Evolutionary conservation across 2,329 filamentous ascomycete genomes (phyloP).

Genomic region (Penicillium sp.): DNA sequence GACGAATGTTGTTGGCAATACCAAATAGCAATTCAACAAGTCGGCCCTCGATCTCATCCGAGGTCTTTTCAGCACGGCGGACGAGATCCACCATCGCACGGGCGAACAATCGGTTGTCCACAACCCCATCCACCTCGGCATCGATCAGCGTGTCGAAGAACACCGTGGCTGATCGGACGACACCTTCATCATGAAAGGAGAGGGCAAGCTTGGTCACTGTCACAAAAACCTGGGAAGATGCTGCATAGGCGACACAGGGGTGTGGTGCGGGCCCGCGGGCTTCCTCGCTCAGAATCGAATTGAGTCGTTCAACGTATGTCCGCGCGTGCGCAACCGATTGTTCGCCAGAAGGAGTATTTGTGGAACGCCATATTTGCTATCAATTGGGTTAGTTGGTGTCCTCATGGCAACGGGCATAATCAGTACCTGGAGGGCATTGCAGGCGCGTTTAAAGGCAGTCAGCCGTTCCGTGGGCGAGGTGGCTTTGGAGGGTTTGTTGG

Average conservation of each 20-base stretch:
- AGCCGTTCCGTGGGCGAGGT: slow-evolving; percentile 61
- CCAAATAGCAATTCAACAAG: slow-evolving; percentile 94
- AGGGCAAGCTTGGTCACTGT: slow-evolving; percentile 86
- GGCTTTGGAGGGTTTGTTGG: slow-evolving; percentile 52
- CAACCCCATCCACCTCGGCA: slow-evolving; percentile 92
- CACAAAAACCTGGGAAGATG: slow-evolving; percentile 82
- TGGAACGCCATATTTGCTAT: slow-evolving; percentile 61
- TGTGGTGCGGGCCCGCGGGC: slow-evolving; percentile 84
- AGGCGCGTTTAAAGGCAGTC: slow-evolving; percentile 59
- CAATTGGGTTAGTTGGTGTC: slow-evolving; percentile 6
- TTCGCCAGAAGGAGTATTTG: slow-evolving; percentile 51
- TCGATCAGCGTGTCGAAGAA: slow-evolving; percentile 92
- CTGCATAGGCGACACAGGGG: slow-evolving; percentile 84
- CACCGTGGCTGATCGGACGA: slow-evolving; percentile 78
- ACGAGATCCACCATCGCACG: slow-evolving; percentile 83
- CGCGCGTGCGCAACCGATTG: slow-evolving; percentile 52
- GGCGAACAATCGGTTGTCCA: slow-evolving; percentile 82
- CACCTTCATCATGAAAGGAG: slow-evolving; percentile 76
- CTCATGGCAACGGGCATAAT: background rate
- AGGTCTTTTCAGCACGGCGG: slow-evolving; percentile 64
- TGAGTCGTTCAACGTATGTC: slow-evolving; percentile 55
- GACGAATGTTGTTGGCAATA: slow-evolving; percentile 90
- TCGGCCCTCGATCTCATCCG: slow-evolving; percentile 78
- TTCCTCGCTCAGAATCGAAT: slow-evolving; percentile 78
- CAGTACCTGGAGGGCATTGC: slow-evolving; percentile 56